phyloP scores from a whole-genome alignment of 192 early-diverging fungal genomes.

The Podila minutissima region DNA sequence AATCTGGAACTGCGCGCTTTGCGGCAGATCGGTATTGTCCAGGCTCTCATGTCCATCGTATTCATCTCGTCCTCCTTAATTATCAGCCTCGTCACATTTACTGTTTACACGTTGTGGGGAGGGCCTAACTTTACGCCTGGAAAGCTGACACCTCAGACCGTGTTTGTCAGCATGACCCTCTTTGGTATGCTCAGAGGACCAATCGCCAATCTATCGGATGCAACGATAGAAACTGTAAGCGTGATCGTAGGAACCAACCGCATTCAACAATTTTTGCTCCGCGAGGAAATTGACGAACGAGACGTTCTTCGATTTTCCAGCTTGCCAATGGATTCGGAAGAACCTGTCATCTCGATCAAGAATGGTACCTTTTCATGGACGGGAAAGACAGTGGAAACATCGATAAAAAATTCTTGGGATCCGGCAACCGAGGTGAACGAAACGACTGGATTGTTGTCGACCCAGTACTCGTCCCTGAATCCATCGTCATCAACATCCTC shows the following conservation, averaged over 20 bases:
- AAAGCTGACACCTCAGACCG: constrained; percentile 52
- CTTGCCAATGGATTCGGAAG: constrained; percentile 9
- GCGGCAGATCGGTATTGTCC: constrained; percentile 18
- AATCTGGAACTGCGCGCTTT: constrained; percentile 30
- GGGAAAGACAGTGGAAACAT: not conserved
- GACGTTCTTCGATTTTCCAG: constrained; percentile 17
- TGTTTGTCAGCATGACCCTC: constrained; percentile 71
- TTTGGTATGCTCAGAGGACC: constrained; percentile 72
- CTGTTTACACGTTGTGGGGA: constrained; percentile 35
- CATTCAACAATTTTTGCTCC: constrained; percentile 54
- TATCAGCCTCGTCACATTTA: constrained; percentile 44
- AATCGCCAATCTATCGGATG: constrained; percentile 64
- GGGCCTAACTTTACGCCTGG: constrained; percentile 39
- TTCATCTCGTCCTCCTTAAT: constrained; percentile 41
- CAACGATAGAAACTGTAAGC: constrained; percentile 62
- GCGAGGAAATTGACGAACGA: constrained; percentile 31
- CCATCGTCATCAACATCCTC: not conserved
- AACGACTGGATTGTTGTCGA: not conserved
- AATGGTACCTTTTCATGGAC: constrained; percentile 18
- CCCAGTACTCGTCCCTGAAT: not conserved
- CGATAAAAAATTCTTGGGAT: not conserved
- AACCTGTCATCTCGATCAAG: constrained; percentile 22
- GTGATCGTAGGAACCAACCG: constrained; percentile 65
- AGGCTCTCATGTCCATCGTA: constrained; percentile 42
- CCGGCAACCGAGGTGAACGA: not conserved